Evolutionary conservation across 306 rosid species (phyloP), one percentile per base, ranked within the genome.

Genomic region (Gleditsia sinensis): DNA sequence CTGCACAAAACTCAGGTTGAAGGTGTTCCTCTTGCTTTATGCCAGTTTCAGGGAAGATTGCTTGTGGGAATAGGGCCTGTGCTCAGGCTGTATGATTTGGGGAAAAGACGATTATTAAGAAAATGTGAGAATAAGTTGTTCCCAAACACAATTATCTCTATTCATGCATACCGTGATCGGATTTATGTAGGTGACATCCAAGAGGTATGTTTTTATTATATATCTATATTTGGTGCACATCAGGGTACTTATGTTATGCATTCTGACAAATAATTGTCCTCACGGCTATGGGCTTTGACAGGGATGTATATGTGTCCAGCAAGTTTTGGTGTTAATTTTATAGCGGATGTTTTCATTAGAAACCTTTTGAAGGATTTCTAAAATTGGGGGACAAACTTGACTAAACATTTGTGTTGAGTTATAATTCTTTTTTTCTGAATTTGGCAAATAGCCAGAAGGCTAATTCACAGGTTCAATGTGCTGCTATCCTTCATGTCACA

Each of bases 81-180:
- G 49, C 96, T 92, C 66, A 87, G 97, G 75, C 76, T 94, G 21
- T 95, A 95, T 81, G 97, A 95, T 86, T 86, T 92, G 91, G 99
- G 99, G n/a, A 95, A 87, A 71, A 87, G 81, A 72, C 81, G 93
- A 43, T 78, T 92, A 78, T 88, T 95, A 42, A 90, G 96, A 34
- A 95, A 95, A 75, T 95, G 98, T 71, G 98, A 95, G 83, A 95
- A 95, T 78, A 95, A 95, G 86, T 87, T 88, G 77, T 95, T 95
- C 78, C 98, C 99, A 24, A 95, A 83, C 71, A 53, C 93, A 49
- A 90, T 95, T 48, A 81, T 84, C 45, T 90, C 99, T 40, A 92
- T 95, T 74, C 96, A 95, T 27, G 83, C 96, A 11, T 92, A 95
- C 71, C 97, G 93, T 11, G 99, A 95, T 86, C 88, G 98, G 36